Base-by-base conservation (phyloP, 208 protist species). In the Wallacemonas sp. region DNA sequence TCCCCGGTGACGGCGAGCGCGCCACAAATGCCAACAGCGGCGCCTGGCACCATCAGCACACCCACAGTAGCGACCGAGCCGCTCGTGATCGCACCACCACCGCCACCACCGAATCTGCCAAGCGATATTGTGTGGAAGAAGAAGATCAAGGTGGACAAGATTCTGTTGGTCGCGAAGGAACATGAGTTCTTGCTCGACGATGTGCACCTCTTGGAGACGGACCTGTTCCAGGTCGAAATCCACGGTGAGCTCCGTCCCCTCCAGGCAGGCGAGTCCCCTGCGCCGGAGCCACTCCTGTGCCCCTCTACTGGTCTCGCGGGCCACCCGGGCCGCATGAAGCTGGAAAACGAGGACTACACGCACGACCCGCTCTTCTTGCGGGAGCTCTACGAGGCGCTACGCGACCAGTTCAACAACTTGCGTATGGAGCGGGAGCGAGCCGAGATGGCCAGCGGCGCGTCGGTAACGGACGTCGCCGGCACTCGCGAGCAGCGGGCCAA, bases 61-160 rank as follows among this genome's bases (percentile, higher is more conserved):
- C n/a, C n/a, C n/a, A n/a, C n/a, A n/a, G n/a, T n/a, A n/a, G n/a
- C n/a, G n/a, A n/a, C n/a, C n/a, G n/a, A n/a, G n/a, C n/a, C n/a
- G n/a, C n/a, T n/a, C n/a, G n/a, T n/a, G n/a, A n/a, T n/a, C 63
- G 52, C 56, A 68, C 68, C 36, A 54, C 65, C 73, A 26, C 69
- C 73, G 33, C 68, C 55, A 12, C 72, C 64, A 1, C 47, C 57
- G 8, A 60, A 61, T 34, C 39, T 39, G 19, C 48, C 19, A 2
- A 63, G 68, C 27, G 74, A 70, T 2, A 54, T 84, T 34, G 32
- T 29, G 56, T 91, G 85, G 82, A 78, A 78, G 52, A 83, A 83
- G 56, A 91, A 91, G 65, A 78, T 91, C 21, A 91, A 91, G 68
- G 74, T 91, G 43, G 75, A 85, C 54, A 70, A 66, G 48, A 76